Evolutionary conservation across 495 filamentous ascomycete genomes (phyloP), one percentile per base, ranked within the genome.

Genomic region (Tuber microsphaerosporum): DNA sequence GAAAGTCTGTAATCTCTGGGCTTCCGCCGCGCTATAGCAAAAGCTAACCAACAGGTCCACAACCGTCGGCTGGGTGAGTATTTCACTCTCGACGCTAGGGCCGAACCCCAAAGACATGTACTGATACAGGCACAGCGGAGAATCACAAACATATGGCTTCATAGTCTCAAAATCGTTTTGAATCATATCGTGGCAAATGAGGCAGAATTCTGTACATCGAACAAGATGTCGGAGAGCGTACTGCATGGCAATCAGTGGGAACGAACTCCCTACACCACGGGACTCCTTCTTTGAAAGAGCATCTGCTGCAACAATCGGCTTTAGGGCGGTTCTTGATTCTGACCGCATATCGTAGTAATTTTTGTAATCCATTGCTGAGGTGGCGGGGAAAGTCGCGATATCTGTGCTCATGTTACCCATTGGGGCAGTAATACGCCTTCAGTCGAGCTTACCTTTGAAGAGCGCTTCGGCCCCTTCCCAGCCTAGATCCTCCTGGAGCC

Each of bases 31-130:
- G 19, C 86, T 81, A 77, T 93, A 97, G 78, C 92, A 93, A 79
- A 98, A 91, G 81, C 90, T 93, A 34, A 97, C 85, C 0, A 98
- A 86, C 7, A 98, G 84, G 81, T 98, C 94, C 26, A 97, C 92
- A 1, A 97, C 94, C 56, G 90, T 87, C 14, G 94, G 93, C 77
- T 95, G 91, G 22, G 89, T 87, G 43, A 91, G 76, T 44, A 98
- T 92, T 80, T 97, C 93, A 81, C 93, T 88, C 81, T 97, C 94
- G 74, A 97, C 88, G 80, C 89, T 92, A 2, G 93, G 91, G 0
- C 94, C 94, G 82, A 97, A 90, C 0, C 93, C 93, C 41, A 95
- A 86, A n/a, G 88, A 87, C 89, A 97, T 92, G 85, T 96, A 97
- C 81, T 98, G 94, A 78, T 93, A 95, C 2, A 97, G 85, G 81